These are phyloP conservation scores for Ustilago trichophora DNA, from an alignment of 1,284 basidiomycete species.

Conservation along the genomic window DNA sequence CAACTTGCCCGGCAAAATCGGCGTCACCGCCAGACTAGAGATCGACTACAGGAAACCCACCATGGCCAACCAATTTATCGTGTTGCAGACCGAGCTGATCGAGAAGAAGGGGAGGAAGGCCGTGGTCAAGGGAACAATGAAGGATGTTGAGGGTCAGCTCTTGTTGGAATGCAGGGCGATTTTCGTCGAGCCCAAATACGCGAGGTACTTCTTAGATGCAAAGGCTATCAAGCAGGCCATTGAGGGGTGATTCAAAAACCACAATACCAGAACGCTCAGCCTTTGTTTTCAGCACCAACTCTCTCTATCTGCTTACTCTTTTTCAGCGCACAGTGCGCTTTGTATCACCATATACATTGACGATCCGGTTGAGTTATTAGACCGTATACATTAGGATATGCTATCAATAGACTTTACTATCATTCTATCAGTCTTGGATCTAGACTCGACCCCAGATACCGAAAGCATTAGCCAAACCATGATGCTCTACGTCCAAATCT, in stretches of 20 bases:
- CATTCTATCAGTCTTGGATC: no score
- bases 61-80: constrained; percentile 68
- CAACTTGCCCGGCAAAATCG: constrained; percentile 81
- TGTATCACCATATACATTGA: neutral
- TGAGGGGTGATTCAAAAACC: constrained; percentile 54
- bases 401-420: no score
- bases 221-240: constrained; percentile 72
- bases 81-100: constrained; percentile 75
- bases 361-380: no score
- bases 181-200: constrained; percentile 85
- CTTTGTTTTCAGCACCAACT: neutral
- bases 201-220: constrained; percentile 74
- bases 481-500: constrained; percentile 36
- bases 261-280: no score
- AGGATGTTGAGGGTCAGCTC: constrained; percentile 80
- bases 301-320: neutral
- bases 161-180: constrained; percentile 81
- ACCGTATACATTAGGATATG: no score
- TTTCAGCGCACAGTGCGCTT: neutral
- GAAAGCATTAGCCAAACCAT: constrained; percentile 43
- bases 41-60: constrained; percentile 66
- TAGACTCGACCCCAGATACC: constrained; percentile 40
- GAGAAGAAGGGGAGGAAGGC: constrained; percentile 80
- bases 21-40: constrained; percentile 79
- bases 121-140: constrained; percentile 76